Evolutionary conservation across 2,329 filamentous ascomycete genomes (phyloP), one percentile per base, ranked within the genome.

Genomic region (Diplodia mutila): DNA sequence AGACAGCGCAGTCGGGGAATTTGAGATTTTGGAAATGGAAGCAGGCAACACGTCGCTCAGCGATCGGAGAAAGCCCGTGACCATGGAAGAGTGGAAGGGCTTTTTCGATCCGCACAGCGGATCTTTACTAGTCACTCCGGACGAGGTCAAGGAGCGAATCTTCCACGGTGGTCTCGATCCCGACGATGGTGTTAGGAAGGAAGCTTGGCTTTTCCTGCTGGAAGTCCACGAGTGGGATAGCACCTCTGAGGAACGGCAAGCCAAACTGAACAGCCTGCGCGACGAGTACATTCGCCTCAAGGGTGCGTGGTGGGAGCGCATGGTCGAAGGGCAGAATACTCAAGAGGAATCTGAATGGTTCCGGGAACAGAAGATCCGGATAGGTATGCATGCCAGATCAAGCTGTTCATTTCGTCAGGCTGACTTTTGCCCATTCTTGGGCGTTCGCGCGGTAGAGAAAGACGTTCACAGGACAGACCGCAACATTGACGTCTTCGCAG

Each of bases 391-490:
- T 68, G 51, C 37, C 66, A 14, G 52, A 9, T 37, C n/a, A 32
- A 34, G 68, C 49, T 54, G 42, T 32, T 27, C 23, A 52, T 21
- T 27, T 59, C 25, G 14, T 55, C 63, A 69, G 76, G 69, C 82
- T 85, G 74, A 85, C 80, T 79, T 77, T 69, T 79, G 80, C 82
- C 83, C 83, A 85, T 85, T 81, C 74, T 81, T 82, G 81, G 85
- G 84, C 79, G 80, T 85, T 67, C 79, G 77, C 70, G 76, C 80
- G 80, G 77, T 84, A 97, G 95, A 99, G 79, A 99, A 99, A 81
- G 95, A 99, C 76, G 96, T 99, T 21, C 96, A 99, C 78, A 90
- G 95, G 73, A 99, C 95, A 71, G 95, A 99, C 79, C 92, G 96
- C 52, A 92, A 90, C 54, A 92, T 99, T 34, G 91, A 92, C n/a